Percentiles rank a stretch among this genome's conserved stretches.
phyloP scores from a whole-genome alignment of 805 yeast genomes.

The Komagataella phaffii region DNA sequence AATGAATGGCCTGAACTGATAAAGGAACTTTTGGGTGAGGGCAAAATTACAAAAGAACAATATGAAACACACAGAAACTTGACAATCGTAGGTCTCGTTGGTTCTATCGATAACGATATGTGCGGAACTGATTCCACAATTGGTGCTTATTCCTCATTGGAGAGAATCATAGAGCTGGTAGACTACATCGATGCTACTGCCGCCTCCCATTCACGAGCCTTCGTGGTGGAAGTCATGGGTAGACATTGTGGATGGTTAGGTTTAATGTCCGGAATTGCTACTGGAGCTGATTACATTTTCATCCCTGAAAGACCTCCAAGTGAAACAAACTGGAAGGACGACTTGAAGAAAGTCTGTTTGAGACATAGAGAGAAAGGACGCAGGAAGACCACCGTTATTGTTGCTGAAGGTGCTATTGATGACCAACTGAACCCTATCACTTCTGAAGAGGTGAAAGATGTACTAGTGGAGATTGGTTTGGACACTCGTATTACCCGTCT shows the following conservation, averaged over 20 bases:
- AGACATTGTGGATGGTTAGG: conserved; percentile 87
- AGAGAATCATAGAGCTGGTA: conserved; percentile 58
- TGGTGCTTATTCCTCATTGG: conserved; percentile 71
- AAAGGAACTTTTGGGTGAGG: conserved; percentile 34
- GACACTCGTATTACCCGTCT: conserved; percentile 70
- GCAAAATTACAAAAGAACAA: conserved; percentile 32
- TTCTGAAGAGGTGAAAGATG: conserved; percentile 50
- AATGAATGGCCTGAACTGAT: conserved; percentile 67
- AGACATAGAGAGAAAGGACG: conserved; percentile 61
- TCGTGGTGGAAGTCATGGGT: conserved; percentile 81
- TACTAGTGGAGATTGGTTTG: conserved; percentile 51
- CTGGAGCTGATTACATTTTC: conserved; percentile 70
- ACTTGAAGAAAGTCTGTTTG: conserved; percentile 47
- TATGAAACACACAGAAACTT: conserved; percentile 36
- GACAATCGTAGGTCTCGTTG: conserved; percentile 64
- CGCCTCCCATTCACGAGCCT: conserved; percentile 70
- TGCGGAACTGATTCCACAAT: conserved; percentile 74
- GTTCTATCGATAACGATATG: conserved; percentile 81
- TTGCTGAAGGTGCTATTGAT: conserved; percentile 77
- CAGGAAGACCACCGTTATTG: conserved; percentile 68
- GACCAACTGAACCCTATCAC: conserved; percentile 55
- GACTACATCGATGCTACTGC: conserved; percentile 83
- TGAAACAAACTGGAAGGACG: conserved; percentile 49
- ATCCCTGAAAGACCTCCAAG: conserved; percentile 72
- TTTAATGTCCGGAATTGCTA: conserved; percentile 66